Evolutionary conservation across 495 filamentous ascomycete genomes (phyloP).

Genomic region (Jackrogersella multiformis): DNA sequence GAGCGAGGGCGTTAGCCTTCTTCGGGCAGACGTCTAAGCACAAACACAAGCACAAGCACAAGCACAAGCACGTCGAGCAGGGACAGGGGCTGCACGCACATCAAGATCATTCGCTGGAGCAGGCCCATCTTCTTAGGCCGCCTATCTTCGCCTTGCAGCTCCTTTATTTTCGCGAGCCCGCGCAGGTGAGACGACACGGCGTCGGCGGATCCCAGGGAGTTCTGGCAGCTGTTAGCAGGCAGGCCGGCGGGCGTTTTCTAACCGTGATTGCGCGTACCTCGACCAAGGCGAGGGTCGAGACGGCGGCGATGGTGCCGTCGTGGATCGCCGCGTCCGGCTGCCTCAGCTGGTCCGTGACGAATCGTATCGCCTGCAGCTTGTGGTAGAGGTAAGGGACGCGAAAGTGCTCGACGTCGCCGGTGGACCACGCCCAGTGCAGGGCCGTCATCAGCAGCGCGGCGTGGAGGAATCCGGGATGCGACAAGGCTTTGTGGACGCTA

Average conservation of each 20-base stretch:
- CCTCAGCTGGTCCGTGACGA: slow-evolving; percentile 51
- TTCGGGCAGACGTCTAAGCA: no score
- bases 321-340: slow-evolving; percentile 42
- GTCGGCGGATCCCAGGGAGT: slow-evolving; percentile 43
- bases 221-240: slow-evolving; percentile 34
- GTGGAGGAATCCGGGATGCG: slow-evolving; percentile 48
- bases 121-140: slow-evolving; percentile 42
- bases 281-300: slow-evolving; percentile 51
- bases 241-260: not conserved
- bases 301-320: slow-evolving; percentile 50
- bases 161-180: slow-evolving; percentile 45
- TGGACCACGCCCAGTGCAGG: slow-evolving; percentile 48
- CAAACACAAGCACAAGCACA: no score
- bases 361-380: slow-evolving; percentile 47
- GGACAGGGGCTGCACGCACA: slow-evolving; percentile 31
- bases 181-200: slow-evolving; percentile 44
- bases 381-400: slow-evolving; percentile 48
- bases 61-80: slow-evolving; percentile 8
- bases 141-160: slow-evolving; percentile 40
- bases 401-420: slow-evolving; percentile 46
- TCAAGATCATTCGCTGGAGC: slow-evolving; percentile 45
- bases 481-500: slow-evolving; percentile 48
- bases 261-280: slow-evolving; percentile 43
- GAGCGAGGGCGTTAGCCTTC: slow-evolving; percentile 23
- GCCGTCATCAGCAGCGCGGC: slow-evolving; percentile 46